phyloP scores from a whole-genome alignment of 495 filamentous ascomycete genomes.

The Parachaetomium inaequale region DNA sequence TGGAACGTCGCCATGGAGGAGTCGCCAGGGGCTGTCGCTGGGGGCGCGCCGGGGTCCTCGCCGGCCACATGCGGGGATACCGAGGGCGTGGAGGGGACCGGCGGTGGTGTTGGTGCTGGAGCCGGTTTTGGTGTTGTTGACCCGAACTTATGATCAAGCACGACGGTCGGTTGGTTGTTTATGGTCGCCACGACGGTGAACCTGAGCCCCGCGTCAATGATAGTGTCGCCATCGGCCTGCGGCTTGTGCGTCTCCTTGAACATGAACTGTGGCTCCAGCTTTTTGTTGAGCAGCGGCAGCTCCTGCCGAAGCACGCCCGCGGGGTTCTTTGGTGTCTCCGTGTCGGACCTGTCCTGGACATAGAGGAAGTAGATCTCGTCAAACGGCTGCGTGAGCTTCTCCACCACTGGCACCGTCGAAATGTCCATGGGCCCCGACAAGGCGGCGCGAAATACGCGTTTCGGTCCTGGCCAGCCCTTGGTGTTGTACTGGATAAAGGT shows the following conservation, averaged over 20 bases:
- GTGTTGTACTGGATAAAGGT: too few species aligned
- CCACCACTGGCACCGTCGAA: conserved; percentile 1
- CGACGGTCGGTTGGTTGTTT: too few species aligned
- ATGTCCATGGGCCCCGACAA: too few species aligned
- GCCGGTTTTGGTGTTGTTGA: too few species aligned
- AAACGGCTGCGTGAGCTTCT: conserved; percentile 38
- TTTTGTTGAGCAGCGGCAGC: not conserved
- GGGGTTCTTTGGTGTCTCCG: conserved; percentile 19
- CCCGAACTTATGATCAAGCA: too few species aligned
- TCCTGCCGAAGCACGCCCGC: conserved; percentile 6
- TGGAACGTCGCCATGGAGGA: conserved; percentile 22
- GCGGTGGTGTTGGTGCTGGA: too few species aligned
- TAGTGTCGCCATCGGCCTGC: not conserved
- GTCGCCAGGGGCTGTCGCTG: not conserved
- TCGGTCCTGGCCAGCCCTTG: too few species aligned
- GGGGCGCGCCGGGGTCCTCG: not conserved
- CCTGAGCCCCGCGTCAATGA: not conserved
- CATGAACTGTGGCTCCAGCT: not conserved
- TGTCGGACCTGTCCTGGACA: conserved; percentile 26
- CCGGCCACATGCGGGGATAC: too few species aligned
- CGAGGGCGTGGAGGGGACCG: too few species aligned
- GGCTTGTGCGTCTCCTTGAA: not conserved
- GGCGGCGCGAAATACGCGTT: too few species aligned
- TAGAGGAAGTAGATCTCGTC: conserved; percentile 42
- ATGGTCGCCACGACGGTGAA: too few species aligned